Evolutionary conservation across 495 filamentous ascomycete species (phyloP), one percentile per base, ranked within the genome.

Genomic region (Friedmanniomyces simplex): DNA sequence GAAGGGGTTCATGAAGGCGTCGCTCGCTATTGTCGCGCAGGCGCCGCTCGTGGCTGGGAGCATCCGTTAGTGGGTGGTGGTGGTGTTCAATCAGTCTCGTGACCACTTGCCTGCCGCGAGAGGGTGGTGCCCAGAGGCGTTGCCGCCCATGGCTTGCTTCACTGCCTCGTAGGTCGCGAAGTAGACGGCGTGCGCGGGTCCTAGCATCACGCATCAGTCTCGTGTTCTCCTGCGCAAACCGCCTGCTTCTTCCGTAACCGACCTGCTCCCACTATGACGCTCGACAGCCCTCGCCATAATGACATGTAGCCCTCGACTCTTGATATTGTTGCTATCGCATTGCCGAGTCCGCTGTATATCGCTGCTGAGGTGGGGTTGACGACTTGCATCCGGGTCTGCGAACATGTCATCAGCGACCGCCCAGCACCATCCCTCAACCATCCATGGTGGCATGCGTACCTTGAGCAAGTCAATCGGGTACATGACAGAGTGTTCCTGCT

Each of bases 1-100:
- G 70, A 99, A 99, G 28, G 93, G 93, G 70, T 97, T 99, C 93
- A 99, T 99, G 50, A 99, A 77, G 37, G 93, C 94, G 76, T 99
- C 93, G 67, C 89, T 95, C 34, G 89, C 88, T 66, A 96, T 96
- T 0, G 93, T 97, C 51, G 93, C 93, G 62, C 87, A 86, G 55
- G 91, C 91, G 67, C 93, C 93, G 68, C 89, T 94, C 51, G 86
- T 80, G 37, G 91, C 91, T 95, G 64, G 60, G 60, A 58, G 14
- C 2, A 43, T 53, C n/a, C 26, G 59, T 39, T 14, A 37, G 3
- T 20, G 14, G 39, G 8, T 14, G 12, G 10, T 0, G 10, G 28
- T 41, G 14, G n/a, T 8, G 2, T 21, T 30, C 26, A 3, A 2
- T 50, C 18, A 24, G 48, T 43, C 16, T 21, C 13, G 50, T 20